Base-by-base conservation (phyloP, 768 basidiomycete species). In the Paxillus ammoniavirescens region DNA sequence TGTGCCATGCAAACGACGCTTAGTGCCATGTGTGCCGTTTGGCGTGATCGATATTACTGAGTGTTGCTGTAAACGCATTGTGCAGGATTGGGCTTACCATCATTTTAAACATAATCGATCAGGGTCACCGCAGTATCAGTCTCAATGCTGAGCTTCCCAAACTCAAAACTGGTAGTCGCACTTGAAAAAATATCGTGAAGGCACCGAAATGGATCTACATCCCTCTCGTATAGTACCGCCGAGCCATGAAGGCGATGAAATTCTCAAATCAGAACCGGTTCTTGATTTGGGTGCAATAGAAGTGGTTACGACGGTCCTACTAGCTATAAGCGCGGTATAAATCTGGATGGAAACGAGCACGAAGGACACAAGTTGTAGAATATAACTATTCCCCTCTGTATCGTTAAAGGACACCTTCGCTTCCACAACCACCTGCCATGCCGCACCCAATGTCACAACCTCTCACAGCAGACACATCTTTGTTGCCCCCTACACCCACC, bases 391-490 rank as follows among this genome's bases (percentile, higher is more conserved):
- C 57, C 38, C 37, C 58, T 47, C 57, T 50, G 49, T 54, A 21
- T 37, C 43, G 45, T 49, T 45, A 53, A 21, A 44, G 58, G 26
- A 45, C 47, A 54, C 37, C 36, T 38, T 61, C 55, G 57, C 52
- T 56, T 9, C 23, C 44, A 40, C 57, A 63, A 8, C 46, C 53
- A 1, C 53, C 57, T 23, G 30, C 36, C 50, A 52, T 59, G 38
- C 61, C 68, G 44, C 68, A 62, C 14, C 21, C 52, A 62, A 81
- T 83, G 77, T 81, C 83, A 60, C 77, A 82, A 58, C 75, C 86
- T 64, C 80, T 83, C 64, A 73, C 80, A 48, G 63, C 67, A 59
- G 85, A 88, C 72, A 77, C 80, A 37, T 75, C 80, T 55, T 75
- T 87, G 42, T 75, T 82, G 61, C 82, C 82, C 41, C 82, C 82